A percentile compares a stretch with the other conserved stretches of the same genome.
Conservation (phyloP, 345 rosid species). For the Citrus medica region DNA sequence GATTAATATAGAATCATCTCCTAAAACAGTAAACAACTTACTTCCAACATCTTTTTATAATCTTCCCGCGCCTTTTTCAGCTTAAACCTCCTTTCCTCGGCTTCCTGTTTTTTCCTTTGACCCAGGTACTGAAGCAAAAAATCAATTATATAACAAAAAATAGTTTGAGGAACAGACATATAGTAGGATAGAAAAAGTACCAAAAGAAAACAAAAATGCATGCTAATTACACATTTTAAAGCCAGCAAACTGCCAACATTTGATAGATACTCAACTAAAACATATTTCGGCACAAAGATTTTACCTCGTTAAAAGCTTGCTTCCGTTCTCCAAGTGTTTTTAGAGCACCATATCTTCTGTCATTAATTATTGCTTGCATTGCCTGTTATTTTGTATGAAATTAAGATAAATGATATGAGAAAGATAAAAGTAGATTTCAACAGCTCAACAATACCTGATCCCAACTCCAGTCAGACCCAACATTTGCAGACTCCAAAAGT, state of each 20-base stretch:
- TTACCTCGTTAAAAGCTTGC: constrained; percentile 99
- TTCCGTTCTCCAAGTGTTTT: constrained; percentile 95
- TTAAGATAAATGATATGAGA: constrained; percentile 7
- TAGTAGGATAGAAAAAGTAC: constrained; percentile 10
- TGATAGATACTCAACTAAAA: background rate
- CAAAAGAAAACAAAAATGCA: background rate
- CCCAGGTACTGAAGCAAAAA: constrained; percentile 68
- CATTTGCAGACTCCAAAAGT: constrained; percentile 81
- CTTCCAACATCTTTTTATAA: constrained; percentile 91
- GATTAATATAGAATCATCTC: constrained; percentile 16
- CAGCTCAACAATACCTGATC: constrained; percentile 67
- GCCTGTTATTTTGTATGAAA: constrained; percentile 37
- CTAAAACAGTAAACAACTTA: constrained; percentile 31
- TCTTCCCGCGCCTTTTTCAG: constrained; percentile 96
- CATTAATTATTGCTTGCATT: constrained; percentile 81
- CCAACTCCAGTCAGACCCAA: constrained; percentile 98
- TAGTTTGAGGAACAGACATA: background rate
- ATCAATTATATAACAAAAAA: background rate
- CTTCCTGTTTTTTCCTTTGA: constrained; percentile 92
- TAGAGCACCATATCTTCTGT: constrained; percentile 84
- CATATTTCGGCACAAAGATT: background rate
- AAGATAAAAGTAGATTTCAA: background rate
- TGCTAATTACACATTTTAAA: background rate
- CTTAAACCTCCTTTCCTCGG: constrained; percentile 89
- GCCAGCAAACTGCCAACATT: background rate